Evolutionary conservation across 1,284 basidiomycete genomes (phyloP), one percentile per base, ranked within the genome.

Genomic region (Boletus holoroseus): DNA sequence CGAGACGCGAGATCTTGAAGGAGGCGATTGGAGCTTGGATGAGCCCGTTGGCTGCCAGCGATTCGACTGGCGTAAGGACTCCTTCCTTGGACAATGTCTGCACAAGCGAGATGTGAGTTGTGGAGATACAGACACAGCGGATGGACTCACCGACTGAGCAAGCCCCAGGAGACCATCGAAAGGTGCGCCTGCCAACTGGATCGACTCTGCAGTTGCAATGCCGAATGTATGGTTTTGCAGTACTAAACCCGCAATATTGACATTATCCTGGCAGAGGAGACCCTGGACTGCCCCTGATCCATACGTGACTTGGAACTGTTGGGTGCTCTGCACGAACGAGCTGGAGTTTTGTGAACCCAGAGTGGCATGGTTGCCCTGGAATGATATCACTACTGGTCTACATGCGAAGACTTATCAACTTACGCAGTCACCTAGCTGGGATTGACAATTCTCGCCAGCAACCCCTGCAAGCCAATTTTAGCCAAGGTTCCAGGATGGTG

Each of bases 121-220:
- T 3, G 16, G 44, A 20, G 40, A 37, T 18, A 43, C 7, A 22
- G 12, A 45, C 3, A 20, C n/a, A 7, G 46, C 24, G 13, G 32
- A 49, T 43, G 55, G 18, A 72, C 77, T 47, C 62, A 84, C 78
- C 58, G 81, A 85, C 71, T 79, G 79, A 41, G 88, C 88, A 58
- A 92, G 75, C 53, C 91, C 86, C 88, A 96, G 84, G 55, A 94
- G 70, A 41, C 92, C 84, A 66, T 94, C 91, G 58, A 91, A 91
- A 0, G 81, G 74, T 30, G 74, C 55, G 56, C 76, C 58, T 30
- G 81, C 73, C 66, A 91, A 91, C 44, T 91, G 81, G 2, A 67
- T 60, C 40, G 78, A 81, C 67, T 92, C 90, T 24, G 64, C 50
- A 2, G 71, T 73, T 7, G 86, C 81, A 26, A 85, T 81, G 39